Evolutionary conservation across 78 protist species (phyloP).

Genomic region (Isochrysis galbana): DNA sequence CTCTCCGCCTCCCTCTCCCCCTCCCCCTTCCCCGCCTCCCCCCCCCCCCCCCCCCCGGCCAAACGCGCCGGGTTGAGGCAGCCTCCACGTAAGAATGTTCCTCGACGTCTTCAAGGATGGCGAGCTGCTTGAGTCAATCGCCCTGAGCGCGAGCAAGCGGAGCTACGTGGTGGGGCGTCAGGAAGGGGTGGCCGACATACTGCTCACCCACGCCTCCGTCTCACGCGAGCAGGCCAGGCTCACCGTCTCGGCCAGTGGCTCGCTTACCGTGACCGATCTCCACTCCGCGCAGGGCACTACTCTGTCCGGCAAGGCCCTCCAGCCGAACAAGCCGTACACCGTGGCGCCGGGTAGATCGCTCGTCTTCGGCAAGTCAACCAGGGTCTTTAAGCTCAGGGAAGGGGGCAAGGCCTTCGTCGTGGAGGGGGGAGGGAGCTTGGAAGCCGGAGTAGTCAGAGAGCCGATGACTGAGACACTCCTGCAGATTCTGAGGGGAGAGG

Average conservation of each 20-base stretch:
- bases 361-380: neutral
- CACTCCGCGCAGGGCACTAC: neutral
- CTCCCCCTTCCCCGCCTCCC: no score
- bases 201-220: neutral
- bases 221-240: neutral
- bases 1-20: no score
- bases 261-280: neutral
- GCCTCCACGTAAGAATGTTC: no score
- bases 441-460: neutral
- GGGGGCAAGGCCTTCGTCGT: neutral
- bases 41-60: no score
- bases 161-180: neutral
- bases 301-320: neutral
- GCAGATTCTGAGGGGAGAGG: neutral
- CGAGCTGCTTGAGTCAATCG: neutral
- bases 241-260: neutral
- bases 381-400: neutral
- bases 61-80: no score
- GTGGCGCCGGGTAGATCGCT: neutral
- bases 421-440: neutral
- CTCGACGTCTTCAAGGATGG: neutral
- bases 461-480: neutral
- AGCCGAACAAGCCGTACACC: neutral
- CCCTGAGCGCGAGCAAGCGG: neutral
- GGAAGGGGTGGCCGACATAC: neutral